phyloP scores from a whole-genome alignment of 495 filamentous ascomycete genomes.

The Neurospora sp. region DNA sequence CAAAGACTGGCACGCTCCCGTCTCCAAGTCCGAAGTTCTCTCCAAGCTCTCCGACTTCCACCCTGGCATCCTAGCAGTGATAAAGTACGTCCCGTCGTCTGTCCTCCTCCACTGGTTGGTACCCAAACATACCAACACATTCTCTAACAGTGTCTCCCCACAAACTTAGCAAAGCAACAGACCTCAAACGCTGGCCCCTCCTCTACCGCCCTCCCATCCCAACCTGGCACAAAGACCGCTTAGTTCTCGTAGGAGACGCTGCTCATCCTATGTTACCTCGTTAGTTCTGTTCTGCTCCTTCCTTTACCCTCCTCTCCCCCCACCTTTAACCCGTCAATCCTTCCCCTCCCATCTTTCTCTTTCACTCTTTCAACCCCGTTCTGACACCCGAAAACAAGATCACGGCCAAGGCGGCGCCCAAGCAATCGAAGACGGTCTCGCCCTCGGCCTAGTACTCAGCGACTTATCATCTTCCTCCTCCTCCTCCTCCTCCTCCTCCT shows the following conservation, averaged over 20 bases:
- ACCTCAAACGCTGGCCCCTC: conserved; percentile 38
- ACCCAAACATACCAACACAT: not conserved
- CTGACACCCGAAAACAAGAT: conserved; percentile 5
- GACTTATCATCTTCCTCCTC: not conserved
- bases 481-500: not conserved
- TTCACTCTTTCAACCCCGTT: too few relatives aligned
- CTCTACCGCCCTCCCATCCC: conserved; percentile 22
- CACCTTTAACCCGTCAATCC: too few relatives aligned
- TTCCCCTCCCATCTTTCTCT: too few relatives aligned
- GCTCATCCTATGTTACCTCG: conserved; percentile 41
- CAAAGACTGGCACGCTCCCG: conserved; percentile 16
- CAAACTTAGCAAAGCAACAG: conserved; percentile 18
- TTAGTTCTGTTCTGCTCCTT: not conserved
- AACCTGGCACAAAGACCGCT: conserved; percentile 24
- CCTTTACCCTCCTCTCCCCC: not conserved
- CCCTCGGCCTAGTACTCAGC: conserved; percentile 24
- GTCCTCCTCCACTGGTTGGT: too few relatives aligned
- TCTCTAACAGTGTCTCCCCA: not conserved
- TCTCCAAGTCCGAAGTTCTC: conserved; percentile 16
- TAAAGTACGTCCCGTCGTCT: conserved; percentile 2
- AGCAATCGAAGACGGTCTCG: conserved; percentile 35
- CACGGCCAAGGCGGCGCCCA: conserved; percentile 39
- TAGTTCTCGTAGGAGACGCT: conserved; percentile 37
- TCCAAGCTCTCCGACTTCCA: conserved; percentile 11
- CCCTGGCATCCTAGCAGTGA: conserved; percentile 7